Percentiles rank a stretch among this genome's conserved stretches.
Conservation (phyloP, 192 early-diverging fungal genomes). For the Dissophora ornata region DNA sequence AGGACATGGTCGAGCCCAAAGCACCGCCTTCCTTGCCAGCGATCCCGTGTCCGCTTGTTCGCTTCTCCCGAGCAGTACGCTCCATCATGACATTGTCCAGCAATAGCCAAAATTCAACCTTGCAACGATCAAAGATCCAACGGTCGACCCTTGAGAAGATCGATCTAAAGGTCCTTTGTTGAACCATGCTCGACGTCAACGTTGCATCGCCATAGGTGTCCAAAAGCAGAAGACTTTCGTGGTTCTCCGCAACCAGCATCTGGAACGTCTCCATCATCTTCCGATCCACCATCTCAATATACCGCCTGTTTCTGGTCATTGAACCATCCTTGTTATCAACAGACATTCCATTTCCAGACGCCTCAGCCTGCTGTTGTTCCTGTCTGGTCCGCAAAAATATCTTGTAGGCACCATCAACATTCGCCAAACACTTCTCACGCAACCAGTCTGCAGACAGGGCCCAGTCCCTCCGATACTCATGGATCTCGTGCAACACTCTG, state of each 20-base stretch:
- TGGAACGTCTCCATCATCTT: conserved; percentile 57
- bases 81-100: conserved; percentile 58
- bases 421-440: conserved; percentile 44
- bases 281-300: conserved; percentile 40
- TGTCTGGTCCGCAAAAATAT: conserved; percentile 47
- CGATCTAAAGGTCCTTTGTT: conserved; percentile 50
- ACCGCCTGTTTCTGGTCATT: conserved; percentile 11
- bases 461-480: conserved; percentile 53
- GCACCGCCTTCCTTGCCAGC: conserved; percentile 23
- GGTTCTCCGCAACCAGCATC: conserved; percentile 51
- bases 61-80: conserved; percentile 3
- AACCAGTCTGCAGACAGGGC: conserved; percentile 49
- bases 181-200: conserved; percentile 53
- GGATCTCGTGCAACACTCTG: conserved; percentile 45
- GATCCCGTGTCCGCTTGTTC: background rate
- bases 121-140: conserved; percentile 66
- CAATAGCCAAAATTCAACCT: conserved; percentile 62
- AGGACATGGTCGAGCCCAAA: conserved; percentile 9
- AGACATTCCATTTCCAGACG: background rate
- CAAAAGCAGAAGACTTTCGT: conserved; percentile 55
- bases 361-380: conserved; percentile 8
- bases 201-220: conserved; percentile 54
- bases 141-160: conserved; percentile 60
- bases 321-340: background rate
- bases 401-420: conserved; percentile 51